Percentiles rank a stretch among this genome's conserved stretches.
These are phyloP conservation scores for Puccinia novopanici DNA, from an alignment of 1,284 basidiomycete species.

Conservation along the genomic window DNA sequence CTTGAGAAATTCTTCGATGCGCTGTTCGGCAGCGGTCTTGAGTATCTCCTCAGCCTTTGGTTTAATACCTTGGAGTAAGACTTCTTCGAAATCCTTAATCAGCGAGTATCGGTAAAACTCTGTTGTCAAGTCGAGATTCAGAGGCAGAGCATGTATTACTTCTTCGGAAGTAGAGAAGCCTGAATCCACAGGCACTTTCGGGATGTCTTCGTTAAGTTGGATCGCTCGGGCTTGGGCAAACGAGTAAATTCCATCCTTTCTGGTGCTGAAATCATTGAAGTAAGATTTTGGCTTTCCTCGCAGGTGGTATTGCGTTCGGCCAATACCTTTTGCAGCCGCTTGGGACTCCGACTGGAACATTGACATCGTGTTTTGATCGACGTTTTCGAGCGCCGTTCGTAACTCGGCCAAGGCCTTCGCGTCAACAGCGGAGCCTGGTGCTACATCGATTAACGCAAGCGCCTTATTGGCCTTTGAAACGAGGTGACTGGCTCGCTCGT, in stretches of 20 bases:
- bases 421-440: too few species aligned
- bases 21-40: neutral
- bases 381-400: too few species aligned
- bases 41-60: neutral
- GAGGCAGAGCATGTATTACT: conserved; percentile 1
- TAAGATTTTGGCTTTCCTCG: neutral
- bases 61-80: neutral
- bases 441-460: too few species aligned
- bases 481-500: too few species aligned
- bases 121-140: neutral
- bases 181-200: neutral
- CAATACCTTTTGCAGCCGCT: neutral
- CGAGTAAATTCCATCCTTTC: neutral
- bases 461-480: too few species aligned
- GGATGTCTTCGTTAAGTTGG: neutral
- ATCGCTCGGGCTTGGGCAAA: neutral
- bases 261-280: neutral
- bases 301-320: neutral
- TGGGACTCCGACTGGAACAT: too few species aligned
- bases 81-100: neutral
- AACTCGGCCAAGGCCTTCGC: too few species aligned
- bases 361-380: too few species aligned
- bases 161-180: neutral
- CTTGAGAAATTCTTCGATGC: neutral
- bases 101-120: conserved; percentile 9